A percentile compares a stretch with the other conserved stretches of the same genome.
phyloP scores from a whole-genome alignment of 805 yeast species.

The Candida yuanshanica region DNA sequence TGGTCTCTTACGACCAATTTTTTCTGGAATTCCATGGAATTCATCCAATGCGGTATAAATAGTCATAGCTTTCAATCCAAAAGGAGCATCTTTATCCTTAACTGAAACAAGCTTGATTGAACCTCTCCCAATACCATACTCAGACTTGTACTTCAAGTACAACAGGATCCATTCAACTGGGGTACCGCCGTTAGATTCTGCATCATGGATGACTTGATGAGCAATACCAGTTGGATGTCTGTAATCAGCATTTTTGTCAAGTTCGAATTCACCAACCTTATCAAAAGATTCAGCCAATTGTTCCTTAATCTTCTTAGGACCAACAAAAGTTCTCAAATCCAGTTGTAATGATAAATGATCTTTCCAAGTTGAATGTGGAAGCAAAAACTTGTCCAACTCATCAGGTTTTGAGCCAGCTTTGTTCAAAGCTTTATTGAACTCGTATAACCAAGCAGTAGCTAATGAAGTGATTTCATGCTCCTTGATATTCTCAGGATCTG shows the following conservation, averaged over 20 bases:
- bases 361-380: slow-evolving; percentile 31
- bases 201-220: slow-evolving; percentile 25
- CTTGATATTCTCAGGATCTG: slow-evolving; percentile 25
- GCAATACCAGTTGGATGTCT: slow-evolving; percentile 27
- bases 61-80: slow-evolving; percentile 28
- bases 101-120: slow-evolving; percentile 28
- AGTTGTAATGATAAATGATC: slow-evolving; percentile 32
- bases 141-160: slow-evolving; percentile 26
- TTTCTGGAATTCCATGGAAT: slow-evolving; percentile 29
- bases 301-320: slow-evolving; percentile 24
- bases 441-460: slow-evolving; percentile 27
- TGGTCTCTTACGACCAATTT: slow-evolving; percentile 27
- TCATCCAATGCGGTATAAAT: slow-evolving; percentile 32
- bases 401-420: slow-evolving; percentile 7
- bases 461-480: slow-evolving; percentile 21
- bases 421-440: slow-evolving; percentile 24
- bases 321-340: slow-evolving; percentile 30
- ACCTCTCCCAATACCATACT: slow-evolving; percentile 31
- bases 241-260: slow-evolving; percentile 27
- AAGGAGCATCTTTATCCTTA: slow-evolving; percentile 22
- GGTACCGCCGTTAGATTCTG: slow-evolving; percentile 17
- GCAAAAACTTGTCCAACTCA: slow-evolving; percentile 21
- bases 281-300: slow-evolving; percentile 12
- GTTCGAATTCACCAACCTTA: slow-evolving; percentile 23
- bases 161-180: slow-evolving; percentile 34